phyloP scores from a whole-genome alignment of 306 rosid genomes.

The Fragaria vesca region DNA sequence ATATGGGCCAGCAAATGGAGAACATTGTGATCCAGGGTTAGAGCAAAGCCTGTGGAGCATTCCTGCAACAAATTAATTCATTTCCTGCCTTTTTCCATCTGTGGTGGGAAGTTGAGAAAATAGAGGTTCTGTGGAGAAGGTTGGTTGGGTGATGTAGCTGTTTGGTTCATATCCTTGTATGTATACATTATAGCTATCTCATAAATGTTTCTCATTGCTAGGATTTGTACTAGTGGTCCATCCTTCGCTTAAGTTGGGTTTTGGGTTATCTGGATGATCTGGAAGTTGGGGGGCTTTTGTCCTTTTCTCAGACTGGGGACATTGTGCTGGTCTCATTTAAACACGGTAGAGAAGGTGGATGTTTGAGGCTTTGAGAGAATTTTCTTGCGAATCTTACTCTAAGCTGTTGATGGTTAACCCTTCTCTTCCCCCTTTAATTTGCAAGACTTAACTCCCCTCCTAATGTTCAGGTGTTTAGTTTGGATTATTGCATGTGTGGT shows the following conservation, averaged over 20 bases:
- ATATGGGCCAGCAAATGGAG: background rate
- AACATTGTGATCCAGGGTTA: background rate
- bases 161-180: background rate
- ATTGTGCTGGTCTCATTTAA: background rate
- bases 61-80: background rate
- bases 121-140: background rate
- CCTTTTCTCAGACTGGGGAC: background rate
- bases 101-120: background rate
- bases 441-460: background rate
- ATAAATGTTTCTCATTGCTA: background rate
- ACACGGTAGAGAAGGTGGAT: background rate
- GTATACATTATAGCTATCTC: background rate
- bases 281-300: background rate
- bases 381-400: background rate
- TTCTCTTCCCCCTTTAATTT: background rate
- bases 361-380: background rate
- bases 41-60: background rate
- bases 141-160: background rate
- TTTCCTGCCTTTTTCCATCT: background rate
- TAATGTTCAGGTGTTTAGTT: background rate
- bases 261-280: background rate
- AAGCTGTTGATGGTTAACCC: background rate
- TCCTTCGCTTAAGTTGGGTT: background rate
- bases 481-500: background rate
- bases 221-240: background rate